Percentiles rank a stretch among this genome's conserved stretches.
Conservation (phyloP, 23 red algal species). For the Agarophyton chilense region DNA sequence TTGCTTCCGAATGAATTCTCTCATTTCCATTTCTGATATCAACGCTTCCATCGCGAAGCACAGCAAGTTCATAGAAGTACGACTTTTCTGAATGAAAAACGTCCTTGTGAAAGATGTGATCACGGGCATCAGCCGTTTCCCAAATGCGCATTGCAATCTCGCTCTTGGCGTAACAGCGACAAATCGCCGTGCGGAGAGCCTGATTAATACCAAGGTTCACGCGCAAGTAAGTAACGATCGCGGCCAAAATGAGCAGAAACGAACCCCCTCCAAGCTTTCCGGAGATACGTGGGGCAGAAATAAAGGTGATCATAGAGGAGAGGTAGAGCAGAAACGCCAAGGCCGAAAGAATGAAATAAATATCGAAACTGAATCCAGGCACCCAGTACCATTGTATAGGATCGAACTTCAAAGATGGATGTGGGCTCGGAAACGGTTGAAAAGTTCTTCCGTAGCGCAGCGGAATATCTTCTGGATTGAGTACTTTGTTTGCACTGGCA, state of each 20-base stretch:
- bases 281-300: neutral
- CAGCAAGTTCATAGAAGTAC: neutral
- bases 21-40: neutral
- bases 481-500: neutral
- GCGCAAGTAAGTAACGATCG: neutral
- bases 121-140: neutral
- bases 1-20: too few species aligned
- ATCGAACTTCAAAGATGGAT: neutral
- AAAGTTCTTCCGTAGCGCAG: neutral
- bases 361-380: neutral
- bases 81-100: neutral
- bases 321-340: neutral
- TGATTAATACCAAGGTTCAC: constrained; percentile 2
- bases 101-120: neutral
- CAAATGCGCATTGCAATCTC: neutral
- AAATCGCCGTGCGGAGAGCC: neutral
- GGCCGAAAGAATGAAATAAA: neutral
- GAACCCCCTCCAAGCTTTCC: neutral
- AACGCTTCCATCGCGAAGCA: neutral
- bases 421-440: neutral
- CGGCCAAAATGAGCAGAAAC: neutral
- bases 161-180: neutral
- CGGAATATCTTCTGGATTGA: neutral
- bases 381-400: neutral
- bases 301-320: too few species aligned